Conservation (phyloP, 495 filamentous ascomycete genomes). For the Patellaria atrata region DNA sequence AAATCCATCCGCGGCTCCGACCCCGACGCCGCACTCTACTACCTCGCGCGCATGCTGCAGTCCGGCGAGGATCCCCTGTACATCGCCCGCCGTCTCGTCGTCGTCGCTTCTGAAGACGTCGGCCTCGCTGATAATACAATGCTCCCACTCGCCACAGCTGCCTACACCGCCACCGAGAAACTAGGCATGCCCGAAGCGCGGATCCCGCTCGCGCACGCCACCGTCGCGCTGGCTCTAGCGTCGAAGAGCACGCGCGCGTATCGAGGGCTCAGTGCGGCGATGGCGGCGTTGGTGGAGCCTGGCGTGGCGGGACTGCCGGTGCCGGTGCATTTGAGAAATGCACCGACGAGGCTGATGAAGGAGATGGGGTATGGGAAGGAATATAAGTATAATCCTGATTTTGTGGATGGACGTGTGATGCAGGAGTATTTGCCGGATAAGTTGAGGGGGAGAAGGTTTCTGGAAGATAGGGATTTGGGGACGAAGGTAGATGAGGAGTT, state of each 20-base stretch:
- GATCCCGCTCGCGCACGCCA: slow-evolving; percentile 78
- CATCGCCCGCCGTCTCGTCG: slow-evolving; percentile 80
- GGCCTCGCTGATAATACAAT: slow-evolving; percentile 82
- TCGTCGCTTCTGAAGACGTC: slow-evolving; percentile 83
- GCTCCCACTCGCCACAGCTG: slow-evolving; percentile 66
- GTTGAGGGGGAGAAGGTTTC: slow-evolving; percentile 51
- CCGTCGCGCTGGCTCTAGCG: slow-evolving; percentile 67
- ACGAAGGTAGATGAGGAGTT: slow-evolving; percentile 54
- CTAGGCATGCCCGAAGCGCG: slow-evolving; percentile 89
- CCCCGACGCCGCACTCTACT: slow-evolving; percentile 80
- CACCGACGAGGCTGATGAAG: slow-evolving; percentile 82
- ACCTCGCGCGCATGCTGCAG: slow-evolving; percentile 89
- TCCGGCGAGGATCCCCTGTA: slow-evolving; percentile 89
- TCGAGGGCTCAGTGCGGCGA: slow-evolving; percentile 63
- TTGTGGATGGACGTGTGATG: slow-evolving; percentile 62
- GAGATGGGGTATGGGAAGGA: slow-evolving; percentile 79
- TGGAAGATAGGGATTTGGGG: slow-evolving; percentile 75
- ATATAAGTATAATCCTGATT: slow-evolving; percentile 96
- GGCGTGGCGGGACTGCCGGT: slow-evolving; percentile 66
- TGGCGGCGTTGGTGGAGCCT: slow-evolving; percentile 58
- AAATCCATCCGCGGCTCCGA: slow-evolving; percentile 83
- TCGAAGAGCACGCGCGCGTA: slow-evolving; percentile 82
- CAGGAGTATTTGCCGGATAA: slow-evolving; percentile 82
- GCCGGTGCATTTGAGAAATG: slow-evolving; percentile 80
- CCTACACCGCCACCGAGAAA: slow-evolving; percentile 73